Conservation (phyloP, 169 alveolate species). For the Theileria orientalis region DNA sequence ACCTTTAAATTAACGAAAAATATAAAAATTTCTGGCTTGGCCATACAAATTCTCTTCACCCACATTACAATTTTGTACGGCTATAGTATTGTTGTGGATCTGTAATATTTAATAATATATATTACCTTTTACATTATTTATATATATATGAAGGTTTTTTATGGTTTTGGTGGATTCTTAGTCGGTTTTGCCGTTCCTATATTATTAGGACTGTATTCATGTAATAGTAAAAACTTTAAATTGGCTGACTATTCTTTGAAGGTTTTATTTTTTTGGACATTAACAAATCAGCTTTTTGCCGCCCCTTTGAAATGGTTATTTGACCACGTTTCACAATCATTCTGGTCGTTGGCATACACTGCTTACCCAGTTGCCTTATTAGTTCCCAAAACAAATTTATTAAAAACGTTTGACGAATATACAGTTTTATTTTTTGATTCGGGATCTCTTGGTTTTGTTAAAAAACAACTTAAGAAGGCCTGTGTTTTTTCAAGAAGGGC, state of each 20-base stretch:
- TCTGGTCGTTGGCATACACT: constrained; percentile 55
- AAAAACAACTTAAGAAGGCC: neutral
- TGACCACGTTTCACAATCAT: constrained; percentile 15
- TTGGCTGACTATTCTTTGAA: constrained; percentile 55
- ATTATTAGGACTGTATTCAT: constrained; percentile 40
- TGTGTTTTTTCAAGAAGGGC: constrained; percentile 6
- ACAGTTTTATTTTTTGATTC: constrained; percentile 10
- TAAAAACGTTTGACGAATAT: constrained; percentile 33
- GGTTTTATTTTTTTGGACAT: constrained; percentile 43
- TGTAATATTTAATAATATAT: no score
- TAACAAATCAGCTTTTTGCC: constrained; percentile 29
- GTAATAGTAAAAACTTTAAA: constrained; percentile 28
- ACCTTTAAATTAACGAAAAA: no score
- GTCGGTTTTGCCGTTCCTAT: constrained; percentile 62
- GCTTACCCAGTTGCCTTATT: constrained; percentile 37
- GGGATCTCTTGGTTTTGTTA: constrained; percentile 1
- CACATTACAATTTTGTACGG: no score
- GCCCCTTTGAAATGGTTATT: constrained; percentile 28
- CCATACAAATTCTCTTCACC: no score
- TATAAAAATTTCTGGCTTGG: no score
- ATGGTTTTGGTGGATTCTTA: constrained; percentile 42
- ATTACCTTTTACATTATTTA: neutral
- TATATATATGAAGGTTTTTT: constrained; percentile 10
- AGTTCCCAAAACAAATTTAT: constrained; percentile 24
- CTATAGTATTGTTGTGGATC: no score